Conservation (phyloP, 257 asterid genomes). For the Eucommia ulmoides region DNA sequence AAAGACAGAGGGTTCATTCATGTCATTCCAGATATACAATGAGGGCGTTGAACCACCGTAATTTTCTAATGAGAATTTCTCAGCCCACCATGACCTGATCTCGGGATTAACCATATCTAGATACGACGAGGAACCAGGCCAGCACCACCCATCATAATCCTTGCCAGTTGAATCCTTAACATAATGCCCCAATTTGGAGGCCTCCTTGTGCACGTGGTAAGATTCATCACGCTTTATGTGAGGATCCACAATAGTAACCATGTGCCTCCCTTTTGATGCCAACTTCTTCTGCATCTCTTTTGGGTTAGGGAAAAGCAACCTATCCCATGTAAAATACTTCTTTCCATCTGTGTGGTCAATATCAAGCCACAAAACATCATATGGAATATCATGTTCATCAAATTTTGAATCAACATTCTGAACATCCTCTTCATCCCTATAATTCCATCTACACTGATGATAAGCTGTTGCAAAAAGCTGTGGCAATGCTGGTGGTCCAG, state of each 20-base stretch:
- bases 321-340: constrained; percentile 95
- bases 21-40: constrained; percentile 88
- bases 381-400: constrained; percentile 90
- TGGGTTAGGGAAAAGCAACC: constrained; percentile 67
- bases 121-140: constrained; percentile 98
- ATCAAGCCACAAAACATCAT: constrained; percentile 97
- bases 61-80: constrained; percentile 53
- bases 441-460: constrained; percentile 99
- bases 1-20: constrained; percentile 98
- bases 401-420: constrained; percentile 70
- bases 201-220: constrained; percentile 82
- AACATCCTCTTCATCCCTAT: constrained; percentile 95
- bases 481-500: constrained; percentile 87
- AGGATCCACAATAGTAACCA: constrained; percentile 98
- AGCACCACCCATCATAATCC: constrained; percentile 99
- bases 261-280: constrained; percentile 85
- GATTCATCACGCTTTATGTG: constrained; percentile 91
- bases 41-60: constrained; percentile 85
- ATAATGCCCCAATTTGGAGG: constrained; percentile 69
- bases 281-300: constrained; percentile 90
- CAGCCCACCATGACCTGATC: constrained; percentile 96
- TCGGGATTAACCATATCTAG: constrained; percentile 75
- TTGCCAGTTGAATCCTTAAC: constrained; percentile 77
- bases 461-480: constrained; percentile 82
- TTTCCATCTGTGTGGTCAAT: constrained; percentile 95